phyloP scores from a whole-genome alignment of 148 eudicot species.

The Rhododendron mucronatum region DNA sequence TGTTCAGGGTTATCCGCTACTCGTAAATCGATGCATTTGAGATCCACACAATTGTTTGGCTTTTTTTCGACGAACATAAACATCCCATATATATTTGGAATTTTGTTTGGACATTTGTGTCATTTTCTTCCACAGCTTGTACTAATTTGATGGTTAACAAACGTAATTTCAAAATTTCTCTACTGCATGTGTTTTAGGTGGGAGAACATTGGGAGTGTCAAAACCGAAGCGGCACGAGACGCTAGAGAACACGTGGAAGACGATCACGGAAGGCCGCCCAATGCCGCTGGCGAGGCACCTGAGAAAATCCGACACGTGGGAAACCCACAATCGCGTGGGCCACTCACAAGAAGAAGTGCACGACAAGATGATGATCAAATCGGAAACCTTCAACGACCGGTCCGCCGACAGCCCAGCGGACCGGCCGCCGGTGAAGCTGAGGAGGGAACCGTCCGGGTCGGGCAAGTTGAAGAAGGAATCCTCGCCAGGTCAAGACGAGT shows the following conservation, averaged over 20 bases:
- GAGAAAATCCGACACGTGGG: constrained; percentile 63
- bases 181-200: constrained; percentile 28
- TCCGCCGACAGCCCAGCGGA: neutral
- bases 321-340: constrained; percentile 12
- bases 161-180: neutral
- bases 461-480: constrained; percentile 58
- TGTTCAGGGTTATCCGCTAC: no score
- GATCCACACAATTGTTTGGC: no score
- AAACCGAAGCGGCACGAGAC: constrained; percentile 69
- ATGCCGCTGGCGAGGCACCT: constrained; percentile 65
- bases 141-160: no score
- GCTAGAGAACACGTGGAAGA: constrained; percentile 69
- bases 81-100: no score
- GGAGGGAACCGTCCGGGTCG: constrained; percentile 21
- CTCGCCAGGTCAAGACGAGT: constrained; percentile 74
- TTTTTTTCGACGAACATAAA: no score
- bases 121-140: no score
- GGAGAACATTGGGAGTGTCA: constrained; percentile 53
- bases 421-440: constrained; percentile 6
- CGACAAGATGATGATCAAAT: constrained; percentile 38
- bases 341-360: neutral
- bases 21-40: no score
- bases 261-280: constrained; percentile 65
- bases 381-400: constrained; percentile 41
- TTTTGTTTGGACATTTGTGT: neutral